Evolutionary conservation across 225 moss, liverwort and hornwort genomes (phyloP).

Genomic region (Neckera pumila): DNA sequence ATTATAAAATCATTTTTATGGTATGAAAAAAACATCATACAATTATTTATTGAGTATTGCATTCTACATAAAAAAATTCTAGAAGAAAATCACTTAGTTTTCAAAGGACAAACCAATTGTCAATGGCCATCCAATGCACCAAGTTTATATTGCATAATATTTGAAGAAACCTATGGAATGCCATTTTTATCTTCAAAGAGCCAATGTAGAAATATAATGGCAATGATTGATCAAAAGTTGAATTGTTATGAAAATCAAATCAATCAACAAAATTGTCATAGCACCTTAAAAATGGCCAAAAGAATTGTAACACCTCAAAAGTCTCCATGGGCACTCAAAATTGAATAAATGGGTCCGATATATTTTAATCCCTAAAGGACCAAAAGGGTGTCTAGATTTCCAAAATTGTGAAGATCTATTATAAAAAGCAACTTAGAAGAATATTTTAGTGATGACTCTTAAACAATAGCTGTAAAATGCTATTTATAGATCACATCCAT

Average conservation of each 20-base stretch:
- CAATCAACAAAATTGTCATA: background rate
- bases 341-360: background rate
- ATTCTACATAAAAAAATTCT: background rate
- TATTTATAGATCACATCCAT: too few relatives aligned
- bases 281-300: background rate
- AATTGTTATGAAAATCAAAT: background rate
- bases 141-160: background rate
- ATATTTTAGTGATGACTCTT: too few relatives aligned
- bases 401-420: too few relatives aligned
- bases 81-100: background rate
- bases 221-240: background rate
- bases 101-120: background rate
- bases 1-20: too few relatives aligned
- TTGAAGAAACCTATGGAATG: background rate
- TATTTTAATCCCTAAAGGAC: too few relatives aligned
- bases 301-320: background rate
- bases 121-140: accelerated
- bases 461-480: too few relatives aligned
- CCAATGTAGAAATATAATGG: background rate
- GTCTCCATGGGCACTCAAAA: accelerated
- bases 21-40: background rate
- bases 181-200: background rate
- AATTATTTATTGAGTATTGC: background rate
- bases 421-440: too few relatives aligned
- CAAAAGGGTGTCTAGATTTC: too few relatives aligned